These are phyloP conservation scores for Jackrogersella multiformis DNA, from an alignment of 495 filamentous ascomycete genomes.

Conservation along the genomic window DNA sequence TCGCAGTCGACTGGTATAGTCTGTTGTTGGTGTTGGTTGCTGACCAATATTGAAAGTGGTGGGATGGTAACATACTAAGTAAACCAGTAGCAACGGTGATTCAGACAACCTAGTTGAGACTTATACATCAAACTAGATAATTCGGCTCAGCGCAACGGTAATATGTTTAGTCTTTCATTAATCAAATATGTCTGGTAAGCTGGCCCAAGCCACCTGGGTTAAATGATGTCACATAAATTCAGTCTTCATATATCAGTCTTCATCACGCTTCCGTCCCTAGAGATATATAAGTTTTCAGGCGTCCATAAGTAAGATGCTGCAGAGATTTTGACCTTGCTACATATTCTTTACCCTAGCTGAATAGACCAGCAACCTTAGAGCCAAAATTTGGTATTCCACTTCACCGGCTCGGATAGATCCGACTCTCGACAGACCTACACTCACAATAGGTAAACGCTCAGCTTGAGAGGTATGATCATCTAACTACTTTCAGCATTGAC, in stretches of 20 bases:
- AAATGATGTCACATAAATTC: too few relatives aligned
- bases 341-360: not conserved
- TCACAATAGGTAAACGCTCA: too few relatives aligned
- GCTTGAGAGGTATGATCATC: not conserved
- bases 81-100: not conserved
- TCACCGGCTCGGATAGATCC: not conserved
- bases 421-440: not conserved
- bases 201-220: not conserved
- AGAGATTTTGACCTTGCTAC: not conserved
- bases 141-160: too few relatives aligned
- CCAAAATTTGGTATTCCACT: not conserved
- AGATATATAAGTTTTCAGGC: too few relatives aligned
- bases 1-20: not conserved
- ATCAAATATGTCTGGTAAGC: not conserved
- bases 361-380: not conserved
- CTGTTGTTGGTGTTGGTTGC: slow-evolving; percentile 1
- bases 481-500: not conserved
- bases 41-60: not conserved
- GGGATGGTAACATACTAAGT: not conserved
- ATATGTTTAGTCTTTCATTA: too few relatives aligned
- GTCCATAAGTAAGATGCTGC: not conserved
- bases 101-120: not conserved
- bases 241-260: too few relatives aligned
- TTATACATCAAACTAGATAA: too few relatives aligned
- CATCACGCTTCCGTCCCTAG: too few relatives aligned